Percentiles rank a stretch among this genome's conserved stretches.
phyloP scores from a whole-genome alignment of 768 basidiomycete species.

The Thelephora ganbajun region DNA sequence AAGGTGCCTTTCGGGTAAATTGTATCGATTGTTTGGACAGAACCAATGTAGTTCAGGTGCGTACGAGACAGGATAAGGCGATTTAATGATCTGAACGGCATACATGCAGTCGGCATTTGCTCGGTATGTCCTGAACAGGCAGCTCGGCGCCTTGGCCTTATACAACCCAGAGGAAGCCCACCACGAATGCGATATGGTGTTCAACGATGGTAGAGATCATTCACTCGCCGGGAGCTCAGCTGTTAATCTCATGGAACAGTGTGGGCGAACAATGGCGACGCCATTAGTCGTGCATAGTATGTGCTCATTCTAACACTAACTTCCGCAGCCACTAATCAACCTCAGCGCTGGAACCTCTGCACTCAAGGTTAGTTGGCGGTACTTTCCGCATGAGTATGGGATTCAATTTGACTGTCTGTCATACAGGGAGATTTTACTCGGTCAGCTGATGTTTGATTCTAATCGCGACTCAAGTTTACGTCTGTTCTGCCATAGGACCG shows the following conservation, averaged over 20 bases:
- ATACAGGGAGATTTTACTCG: slow-evolving; percentile 76
- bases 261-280: slow-evolving; percentile 98
- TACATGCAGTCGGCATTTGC: slow-evolving; percentile 73
- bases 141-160: slow-evolving; percentile 62
- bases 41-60: slow-evolving; percentile 86
- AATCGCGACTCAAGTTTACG: neutral
- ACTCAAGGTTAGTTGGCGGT: slow-evolving; percentile 53
- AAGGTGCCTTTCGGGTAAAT: slow-evolving; percentile 79
- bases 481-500: slow-evolving; percentile 43
- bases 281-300: slow-evolving; percentile 79
- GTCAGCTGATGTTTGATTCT: slow-evolving; percentile 20
- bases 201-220: slow-evolving; percentile 56
- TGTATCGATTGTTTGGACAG: slow-evolving; percentile 94
- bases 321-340: slow-evolving; percentile 9
- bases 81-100: slow-evolving; percentile 4
- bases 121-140: slow-evolving; percentile 62
- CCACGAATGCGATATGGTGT: slow-evolving; percentile 53
- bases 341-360: slow-evolving; percentile 91
- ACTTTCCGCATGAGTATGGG: slow-evolving; percentile 1
- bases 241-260: slow-evolving; percentile 27
- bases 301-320: slow-evolving; percentile 14
- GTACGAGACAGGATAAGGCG: slow-evolving; percentile 4
- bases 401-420: slow-evolving; percentile 3
- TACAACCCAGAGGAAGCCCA: slow-evolving; percentile 39
- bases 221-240: neutral